These are phyloP conservation scores for Limnanthes douglasii DNA, from an alignment of 345 rosid species.

Conservation along the genomic window DNA sequence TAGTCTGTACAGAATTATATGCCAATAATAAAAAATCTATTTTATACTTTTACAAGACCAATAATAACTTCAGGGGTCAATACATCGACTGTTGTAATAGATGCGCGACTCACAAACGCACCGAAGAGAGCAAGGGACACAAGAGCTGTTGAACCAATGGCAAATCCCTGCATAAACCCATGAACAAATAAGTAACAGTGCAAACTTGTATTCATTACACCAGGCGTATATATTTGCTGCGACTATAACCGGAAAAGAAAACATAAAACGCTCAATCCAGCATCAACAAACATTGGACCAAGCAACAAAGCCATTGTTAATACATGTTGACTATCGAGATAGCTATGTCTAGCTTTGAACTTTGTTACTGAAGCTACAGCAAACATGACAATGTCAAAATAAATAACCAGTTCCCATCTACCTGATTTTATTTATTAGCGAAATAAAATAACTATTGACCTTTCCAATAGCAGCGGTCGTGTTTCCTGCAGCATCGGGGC, in stretches of 20 bases:
- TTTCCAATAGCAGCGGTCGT: conserved; percentile 70
- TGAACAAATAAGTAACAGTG: neutral
- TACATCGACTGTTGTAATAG: conserved; percentile 63
- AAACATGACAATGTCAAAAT: no score
- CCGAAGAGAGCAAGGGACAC: conserved; percentile 89
- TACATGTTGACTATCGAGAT: no score
- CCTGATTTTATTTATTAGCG: no score
- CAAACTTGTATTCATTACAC: conserved; percentile 1
- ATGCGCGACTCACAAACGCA: conserved; percentile 88
- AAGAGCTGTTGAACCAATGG: conserved; percentile 20
- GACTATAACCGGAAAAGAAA: neutral
- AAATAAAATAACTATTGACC: no score
- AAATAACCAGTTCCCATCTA: no score
- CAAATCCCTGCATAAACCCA: conserved; percentile 13
- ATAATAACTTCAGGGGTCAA: conserved; percentile 89
- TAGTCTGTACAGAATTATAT: no score
- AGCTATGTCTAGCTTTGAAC: no score
- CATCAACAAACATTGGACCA: neutral
- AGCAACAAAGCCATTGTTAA: conserved; percentile 1
- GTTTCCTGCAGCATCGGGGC: conserved; percentile 74
- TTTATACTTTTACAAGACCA: no score
- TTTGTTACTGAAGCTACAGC: no score
- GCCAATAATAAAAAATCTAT: no score
- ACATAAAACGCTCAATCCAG: neutral
- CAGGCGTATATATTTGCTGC: neutral